Evolutionary conservation across 2,329 filamentous ascomycete genomes (phyloP), one percentile per base, ranked within the genome.

Genomic region (Trichoderma polysporum): DNA sequence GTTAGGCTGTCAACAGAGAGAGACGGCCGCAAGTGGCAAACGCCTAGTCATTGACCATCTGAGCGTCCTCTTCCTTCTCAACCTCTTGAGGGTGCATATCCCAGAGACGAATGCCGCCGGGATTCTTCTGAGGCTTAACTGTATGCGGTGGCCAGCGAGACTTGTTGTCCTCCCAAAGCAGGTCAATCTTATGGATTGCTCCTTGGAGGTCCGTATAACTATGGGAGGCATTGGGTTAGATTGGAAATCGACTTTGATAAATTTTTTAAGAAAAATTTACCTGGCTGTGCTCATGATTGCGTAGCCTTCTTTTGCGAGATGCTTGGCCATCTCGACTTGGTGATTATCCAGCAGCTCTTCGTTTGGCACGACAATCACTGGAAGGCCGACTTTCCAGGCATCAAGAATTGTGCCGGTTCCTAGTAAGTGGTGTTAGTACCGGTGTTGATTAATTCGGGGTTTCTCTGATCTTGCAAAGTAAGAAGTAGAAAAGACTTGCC

Each of bases 361-460:
- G 76, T 99, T 99, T 2, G 94, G 91, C 2, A 99, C 93, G 0
- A 97, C 92, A 58, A 99, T 85, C n/a, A 98, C 81, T 2, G 92
- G 90, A 0, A 93, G 82, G 15, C 88, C 86, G 61, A 91, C 81
- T 50, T 91, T 88, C 69, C 96, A 86, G 0, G 90, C 92, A 76
- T 94, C 93, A 0, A 98, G 84, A 31, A 98, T 93, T 3, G 92
- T 93, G 9, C 95, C 95, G 13, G 94, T 94, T 17, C 94, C 94
- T 97, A 8, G 2, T 39, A 17, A 4, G 2, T 3, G 29, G 2
- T 10, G 10, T 66, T 25, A 65, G 62, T 15, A n/a, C 7, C 7
- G 6, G 1, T 13, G 10, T 29, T 7, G 2, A 9, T 1, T 37
- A 4, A 60, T 5, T 17, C 15, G n/a, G n/a, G n/a, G 37, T 8